Conservation (phyloP, 345 rosid genomes). For the Salix suchowensis region DNA sequence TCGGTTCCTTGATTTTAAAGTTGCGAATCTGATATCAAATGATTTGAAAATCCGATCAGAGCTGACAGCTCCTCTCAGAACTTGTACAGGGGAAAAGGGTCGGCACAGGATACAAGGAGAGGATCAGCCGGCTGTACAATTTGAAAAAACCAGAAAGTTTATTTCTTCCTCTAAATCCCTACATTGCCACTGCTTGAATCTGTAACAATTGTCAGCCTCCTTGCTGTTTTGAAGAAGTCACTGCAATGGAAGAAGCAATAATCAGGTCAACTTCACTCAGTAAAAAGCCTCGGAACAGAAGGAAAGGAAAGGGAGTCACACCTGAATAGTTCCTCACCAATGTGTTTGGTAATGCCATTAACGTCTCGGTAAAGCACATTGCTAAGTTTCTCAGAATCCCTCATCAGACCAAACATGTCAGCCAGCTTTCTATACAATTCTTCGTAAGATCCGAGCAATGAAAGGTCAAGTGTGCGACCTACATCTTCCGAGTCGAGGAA, state of each 20-base stretch:
- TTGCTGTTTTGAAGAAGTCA: constrained; percentile 44
- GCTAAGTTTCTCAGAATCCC: constrained; percentile 32
- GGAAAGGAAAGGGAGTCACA: neutral
- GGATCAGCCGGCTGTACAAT: constrained; percentile 42
- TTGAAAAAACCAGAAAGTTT: constrained; percentile 21
- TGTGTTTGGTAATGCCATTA: constrained; percentile 39
- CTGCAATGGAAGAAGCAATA: constrained; percentile 40
- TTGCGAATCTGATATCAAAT: neutral
- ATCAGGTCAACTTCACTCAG: neutral
- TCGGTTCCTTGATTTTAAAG: neutral
- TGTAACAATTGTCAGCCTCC: constrained; percentile 48
- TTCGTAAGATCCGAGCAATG: constrained; percentile 40
- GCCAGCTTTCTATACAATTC: constrained; percentile 44
- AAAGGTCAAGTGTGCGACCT: constrained; percentile 52
- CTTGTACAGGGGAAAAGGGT: constrained; percentile 18
- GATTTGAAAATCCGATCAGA: constrained; percentile 5
- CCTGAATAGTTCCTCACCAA: constrained; percentile 51
- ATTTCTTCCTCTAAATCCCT: constrained; percentile 31
- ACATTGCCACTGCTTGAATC: constrained; percentile 48
- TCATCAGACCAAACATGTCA: constrained; percentile 41
- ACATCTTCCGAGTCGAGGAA: constrained; percentile 57
- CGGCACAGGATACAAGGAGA: constrained; percentile 17
- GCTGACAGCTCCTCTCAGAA: constrained; percentile 9
- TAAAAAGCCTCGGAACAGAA: neutral
- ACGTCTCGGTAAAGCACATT: constrained; percentile 37